phyloP scores from a whole-genome alignment of 306 rosid genomes.

The Castanea crenata region DNA sequence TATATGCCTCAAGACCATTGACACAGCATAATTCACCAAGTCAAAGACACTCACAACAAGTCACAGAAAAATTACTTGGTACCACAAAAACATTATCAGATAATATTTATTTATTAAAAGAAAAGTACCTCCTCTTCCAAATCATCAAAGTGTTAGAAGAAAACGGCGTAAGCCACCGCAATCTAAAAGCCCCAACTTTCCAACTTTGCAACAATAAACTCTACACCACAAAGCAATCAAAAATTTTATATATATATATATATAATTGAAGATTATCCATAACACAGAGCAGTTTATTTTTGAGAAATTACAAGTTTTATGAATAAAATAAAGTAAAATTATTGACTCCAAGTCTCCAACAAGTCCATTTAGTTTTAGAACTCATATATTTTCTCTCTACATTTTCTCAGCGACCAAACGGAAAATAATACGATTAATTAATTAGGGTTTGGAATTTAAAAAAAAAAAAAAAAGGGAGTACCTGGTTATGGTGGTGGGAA shows the following conservation, averaged over 20 bases:
- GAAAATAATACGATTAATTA: background rate
- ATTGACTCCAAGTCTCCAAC: no score
- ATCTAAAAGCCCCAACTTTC: constrained; percentile 22
- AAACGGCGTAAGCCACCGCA: constrained; percentile 30
- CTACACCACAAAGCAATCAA: constrained; percentile 8
- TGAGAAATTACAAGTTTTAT: background rate
- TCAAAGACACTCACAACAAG: no score
- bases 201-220: constrained; percentile 26
- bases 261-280: no score
- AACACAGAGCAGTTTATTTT: background rate
- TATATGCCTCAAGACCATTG: no score
- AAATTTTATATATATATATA: background rate
- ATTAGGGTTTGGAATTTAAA: background rate
- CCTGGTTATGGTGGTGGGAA: constrained; percentile 10
- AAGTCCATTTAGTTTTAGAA: no score
- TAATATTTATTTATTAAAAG: background rate
- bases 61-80: no score
- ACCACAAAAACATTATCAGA: background rate
- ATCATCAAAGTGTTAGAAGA: constrained; percentile 19
- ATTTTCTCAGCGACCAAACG: constrained; percentile 14
- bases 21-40: no score
- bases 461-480: background rate
- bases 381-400: background rate
- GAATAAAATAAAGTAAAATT: background rate
- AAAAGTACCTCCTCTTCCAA: constrained; percentile 44